Base-by-base conservation (phyloP, 257 asterid genomes). In the Echites panduratus region DNA sequence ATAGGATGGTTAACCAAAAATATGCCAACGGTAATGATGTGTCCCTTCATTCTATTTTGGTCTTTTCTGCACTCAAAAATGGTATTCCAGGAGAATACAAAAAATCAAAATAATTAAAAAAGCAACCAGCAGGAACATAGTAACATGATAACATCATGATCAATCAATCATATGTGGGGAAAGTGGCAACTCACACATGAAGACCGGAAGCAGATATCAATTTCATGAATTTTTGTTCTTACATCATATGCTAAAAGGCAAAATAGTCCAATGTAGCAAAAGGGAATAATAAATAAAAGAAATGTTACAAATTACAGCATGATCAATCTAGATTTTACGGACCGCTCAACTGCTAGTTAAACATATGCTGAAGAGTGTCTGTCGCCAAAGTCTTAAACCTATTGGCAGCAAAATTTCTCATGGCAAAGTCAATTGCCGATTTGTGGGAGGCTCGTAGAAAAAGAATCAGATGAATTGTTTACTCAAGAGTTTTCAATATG, bases 241-340 rank as follows among this genome's bases (percentile, higher is more conserved):
- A 68, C 48, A 58, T 47, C 20, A 16, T 7, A 49, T 20, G 57
- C 45, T 22, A 48, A 50, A 24, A 9, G 66, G 68, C 1, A 65
- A 22, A 38, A 5, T 13, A 22, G 27, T 69, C 45, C 75, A 59
- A 69, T 56, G 13, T 50, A n/a, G 81, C 7, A 35, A 56, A 52
- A 70, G 72, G 73, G 74, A 35, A 77, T 49, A 66, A 73, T 70
- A 61, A 76, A 76, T 70, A 69, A 59, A 59, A 69, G 71, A 69
- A 70, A 49, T 61, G 75, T 76, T 76, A 76, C 79, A 59, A 69
- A 53, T 32, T 59, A 59, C 71, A 59, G 47, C 24, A 41, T 63
- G 19, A 56, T 57, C 44, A 62, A 32, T 29, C 32, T 19, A 48
- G 35, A 26, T 40, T 64, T 27, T 6, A 69, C 68, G 53, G 26